Evolutionary conservation across 2,329 filamentous ascomycete genomes (phyloP).

Genomic region (Hypoxylon sp.): DNA sequence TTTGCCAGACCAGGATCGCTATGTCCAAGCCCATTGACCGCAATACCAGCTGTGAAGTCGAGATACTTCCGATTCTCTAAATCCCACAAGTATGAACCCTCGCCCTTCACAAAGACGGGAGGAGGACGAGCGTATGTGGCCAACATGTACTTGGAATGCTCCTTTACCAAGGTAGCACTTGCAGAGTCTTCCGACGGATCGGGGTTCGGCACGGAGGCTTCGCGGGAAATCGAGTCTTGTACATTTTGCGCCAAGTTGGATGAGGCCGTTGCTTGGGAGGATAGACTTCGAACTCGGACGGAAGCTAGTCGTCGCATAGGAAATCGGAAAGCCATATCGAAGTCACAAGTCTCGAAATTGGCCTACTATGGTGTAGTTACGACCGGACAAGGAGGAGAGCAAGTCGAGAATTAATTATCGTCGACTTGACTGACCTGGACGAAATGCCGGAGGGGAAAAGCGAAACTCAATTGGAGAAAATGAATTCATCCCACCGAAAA

Average conservation of each 20-base stretch:
- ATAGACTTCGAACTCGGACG: slow-evolving; percentile 36
- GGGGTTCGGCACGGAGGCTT: slow-evolving; percentile 45
- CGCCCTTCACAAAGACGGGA: slow-evolving; percentile 87
- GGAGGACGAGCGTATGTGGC: slow-evolving; percentile 91
- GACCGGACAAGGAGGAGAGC: not conserved
- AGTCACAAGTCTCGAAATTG: not conserved
- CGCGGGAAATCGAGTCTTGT: slow-evolving; percentile 40
- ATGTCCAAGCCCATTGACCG: slow-evolving; percentile 92
- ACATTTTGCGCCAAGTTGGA: slow-evolving; percentile 42
- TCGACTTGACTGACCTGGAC: slow-evolving; percentile 8
- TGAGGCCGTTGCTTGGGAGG: slow-evolving; percentile 37
- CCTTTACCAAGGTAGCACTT: slow-evolving; percentile 76
- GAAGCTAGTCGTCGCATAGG: slow-evolving; percentile 34
- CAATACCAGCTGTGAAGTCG: slow-evolving; percentile 95
- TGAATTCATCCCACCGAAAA: slow-evolving; percentile 20
- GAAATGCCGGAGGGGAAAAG: slow-evolving; percentile 10
- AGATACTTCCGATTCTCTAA: slow-evolving; percentile 88
- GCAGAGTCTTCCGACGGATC: slow-evolving; percentile 45
- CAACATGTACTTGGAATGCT: slow-evolving; percentile 89
- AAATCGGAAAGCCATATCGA: slow-evolving; percentile 42
- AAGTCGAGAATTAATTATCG: slow-evolving; percentile 1
- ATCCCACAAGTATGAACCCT: slow-evolving; percentile 90
- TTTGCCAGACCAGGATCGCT: slow-evolving; percentile 80
- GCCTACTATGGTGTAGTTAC: slow-evolving; percentile 3
- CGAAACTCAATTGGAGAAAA: slow-evolving; percentile 15